Conservation (phyloP, 139 green algal species). For the Chlorella sp. region DNA sequence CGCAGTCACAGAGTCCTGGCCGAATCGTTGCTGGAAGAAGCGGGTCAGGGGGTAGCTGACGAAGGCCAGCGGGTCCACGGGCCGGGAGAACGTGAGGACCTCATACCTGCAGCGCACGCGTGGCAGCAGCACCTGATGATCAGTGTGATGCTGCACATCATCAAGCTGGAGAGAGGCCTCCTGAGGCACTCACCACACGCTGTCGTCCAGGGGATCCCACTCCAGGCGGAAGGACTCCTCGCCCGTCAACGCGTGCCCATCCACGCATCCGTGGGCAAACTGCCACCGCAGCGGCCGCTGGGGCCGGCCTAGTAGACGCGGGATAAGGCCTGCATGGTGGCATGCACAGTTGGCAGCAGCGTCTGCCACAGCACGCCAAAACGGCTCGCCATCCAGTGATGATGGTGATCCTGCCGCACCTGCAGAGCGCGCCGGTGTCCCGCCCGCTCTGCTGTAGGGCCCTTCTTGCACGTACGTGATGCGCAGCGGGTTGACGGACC, state of each 20-base stretch:
- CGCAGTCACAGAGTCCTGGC: constrained; percentile 14
- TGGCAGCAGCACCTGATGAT: too few relatives aligned
- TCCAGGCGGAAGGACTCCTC: constrained; percentile 66
- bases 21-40: constrained; percentile 43
- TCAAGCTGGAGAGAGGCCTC: not conserved
- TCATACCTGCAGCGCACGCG: constrained; percentile 49
- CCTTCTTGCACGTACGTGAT: constrained; percentile 24
- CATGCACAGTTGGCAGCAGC: not conserved
- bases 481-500: constrained; percentile 38
- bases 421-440: not conserved
- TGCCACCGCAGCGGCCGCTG: not conserved
- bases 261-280: constrained; percentile 44
- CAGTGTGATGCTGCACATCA: too few relatives aligned
- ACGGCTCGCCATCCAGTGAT: too few relatives aligned
- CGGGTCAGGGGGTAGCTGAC: constrained; percentile 50
- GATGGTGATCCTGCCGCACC: too few relatives aligned
- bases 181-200: constrained; percentile 47
- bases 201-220: constrained; percentile 45
- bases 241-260: constrained; percentile 48
- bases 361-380: too few relatives aligned
- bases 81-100: constrained; percentile 41
- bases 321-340: not conserved
- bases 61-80: constrained; percentile 38
- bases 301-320: not conserved
- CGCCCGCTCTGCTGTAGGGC: not conserved